Evolutionary conservation across 2,329 filamentous ascomycete genomes (phyloP), one percentile per base, ranked within the genome.

Genomic region (Paecilomyces dactylethromorphus): DNA sequence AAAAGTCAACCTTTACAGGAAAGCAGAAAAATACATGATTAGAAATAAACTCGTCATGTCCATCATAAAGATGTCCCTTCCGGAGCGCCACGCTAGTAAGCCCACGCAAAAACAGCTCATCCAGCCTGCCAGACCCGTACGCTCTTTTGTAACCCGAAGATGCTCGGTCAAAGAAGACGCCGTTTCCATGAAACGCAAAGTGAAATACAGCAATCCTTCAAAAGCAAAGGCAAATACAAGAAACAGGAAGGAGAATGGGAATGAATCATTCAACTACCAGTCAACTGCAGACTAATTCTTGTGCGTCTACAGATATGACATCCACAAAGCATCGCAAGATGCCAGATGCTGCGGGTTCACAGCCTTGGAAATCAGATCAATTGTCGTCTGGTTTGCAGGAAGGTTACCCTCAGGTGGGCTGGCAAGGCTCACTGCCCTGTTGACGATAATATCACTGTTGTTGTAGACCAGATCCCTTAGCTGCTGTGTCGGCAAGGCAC

Each of bases 311-410:
- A 97, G 79, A 79, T 96, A 99, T 24, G 91, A 88, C 93, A 97
- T 97, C 92, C 94, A 99, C 67, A 99, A 78, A 59, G 92, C 87
- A 80, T 99, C 94, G 69, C 90, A 92, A 75, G 90, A 85, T 52
- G 89, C 88, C 75, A 99, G 75, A 73, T 94, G 92, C 78, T 90
- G 87, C 1, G 94, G 94, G 76, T 96, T 95, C 15, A 96, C 92
- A 1, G 93, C 92, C 78, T 88, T 89, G n/a, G 90, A 90, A 62
- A 99, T 89, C 62, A 95, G 78, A 76, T 99, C 94, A 69, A 99
- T 93, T 31, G 96, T 91, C 49, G 93, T 97, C 81, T 99, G 94
- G 74, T 96, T 96, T 24, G 93, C 93, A 6, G 94, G 94, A 66
- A 99, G 77, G 70, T 92, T 93, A 66, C 63, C 89, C 32, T 86